These are phyloP conservation scores for Eragrostis nindensis DNA, from an alignment of 176 grass and related monocot species.

Conservation along the genomic window DNA sequence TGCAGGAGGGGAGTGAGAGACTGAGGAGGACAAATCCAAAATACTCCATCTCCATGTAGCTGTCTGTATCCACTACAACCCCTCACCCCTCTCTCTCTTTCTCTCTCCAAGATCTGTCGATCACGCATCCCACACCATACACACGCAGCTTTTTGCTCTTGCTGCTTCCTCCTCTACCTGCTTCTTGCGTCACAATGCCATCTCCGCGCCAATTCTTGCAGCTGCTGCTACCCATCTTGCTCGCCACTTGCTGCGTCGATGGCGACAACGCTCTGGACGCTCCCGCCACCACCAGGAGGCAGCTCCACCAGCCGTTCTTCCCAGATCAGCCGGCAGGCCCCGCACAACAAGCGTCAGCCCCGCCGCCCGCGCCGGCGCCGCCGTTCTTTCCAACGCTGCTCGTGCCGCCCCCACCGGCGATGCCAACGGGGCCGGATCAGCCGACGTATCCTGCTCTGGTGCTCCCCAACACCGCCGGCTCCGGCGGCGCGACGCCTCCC, in stretches of 20 bases:
- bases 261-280: neutral
- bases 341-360: constrained; percentile 13
- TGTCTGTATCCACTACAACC: constrained; percentile 50
- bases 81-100: neutral
- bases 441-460: constrained; percentile 48
- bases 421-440: constrained; percentile 43
- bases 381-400: constrained; percentile 57
- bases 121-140: constrained; percentile 20
- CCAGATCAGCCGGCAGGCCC: constrained; percentile 51
- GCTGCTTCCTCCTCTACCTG: constrained; percentile 15
- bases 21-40: constrained; percentile 17
- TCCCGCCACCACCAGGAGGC: constrained; percentile 39
- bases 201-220: constrained; percentile 37
- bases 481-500: constrained; percentile 42
- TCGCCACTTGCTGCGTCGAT: constrained; percentile 39
- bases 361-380: constrained; percentile 23
- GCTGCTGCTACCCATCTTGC: constrained; percentile 44
- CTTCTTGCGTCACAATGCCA: constrained; percentile 45
- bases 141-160: constrained; percentile 26
- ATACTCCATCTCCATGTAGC: constrained; percentile 50
- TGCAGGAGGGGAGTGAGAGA: neutral
- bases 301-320: constrained; percentile 68
- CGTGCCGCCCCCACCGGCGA: constrained; percentile 38
- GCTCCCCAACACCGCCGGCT: constrained; percentile 47
- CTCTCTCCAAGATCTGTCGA: constrained; percentile 34